Evolutionary conservation across 139 green algal genomes (phyloP).

Genomic region (Yamagishiella unicocca): DNA sequence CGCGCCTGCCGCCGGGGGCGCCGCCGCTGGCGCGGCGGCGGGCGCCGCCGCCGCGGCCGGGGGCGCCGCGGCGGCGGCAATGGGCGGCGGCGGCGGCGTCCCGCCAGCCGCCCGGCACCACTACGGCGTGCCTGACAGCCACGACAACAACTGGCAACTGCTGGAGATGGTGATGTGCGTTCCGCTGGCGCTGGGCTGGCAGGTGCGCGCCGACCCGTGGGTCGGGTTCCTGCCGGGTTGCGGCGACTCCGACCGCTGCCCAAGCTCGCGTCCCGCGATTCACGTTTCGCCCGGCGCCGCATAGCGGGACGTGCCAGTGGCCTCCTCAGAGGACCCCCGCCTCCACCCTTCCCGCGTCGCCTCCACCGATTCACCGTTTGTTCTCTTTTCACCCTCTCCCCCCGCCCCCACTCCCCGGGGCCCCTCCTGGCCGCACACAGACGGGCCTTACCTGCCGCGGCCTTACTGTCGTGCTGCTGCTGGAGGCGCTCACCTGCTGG

Average conservation of each 20-base stretch:
- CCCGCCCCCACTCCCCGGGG: background rate
- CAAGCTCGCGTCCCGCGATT: no score
- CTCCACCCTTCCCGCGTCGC: background rate
- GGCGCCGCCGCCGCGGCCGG: background rate
- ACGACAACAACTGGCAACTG: constrained; percentile 78
- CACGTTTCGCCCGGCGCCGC: no score
- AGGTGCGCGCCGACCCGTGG: constrained; percentile 44
- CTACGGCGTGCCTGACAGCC: constrained; percentile 53
- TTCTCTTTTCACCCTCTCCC: background rate
- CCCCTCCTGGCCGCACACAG: background rate
- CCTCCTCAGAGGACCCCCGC: background rate
- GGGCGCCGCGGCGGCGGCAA: background rate
- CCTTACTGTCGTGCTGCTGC: constrained; percentile 39
- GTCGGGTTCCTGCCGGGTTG: no score
- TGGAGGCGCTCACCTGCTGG: constrained; percentile 73
- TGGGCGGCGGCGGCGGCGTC: background rate
- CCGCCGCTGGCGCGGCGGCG: background rate
- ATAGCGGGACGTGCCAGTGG: no score
- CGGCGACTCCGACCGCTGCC: no score
- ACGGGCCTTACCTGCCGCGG: constrained; percentile 23
- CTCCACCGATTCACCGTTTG: no score
- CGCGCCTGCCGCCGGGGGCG: background rate
- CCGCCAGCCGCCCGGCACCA: background rate
- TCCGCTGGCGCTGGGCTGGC: constrained; percentile 69
- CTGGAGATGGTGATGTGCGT: constrained; percentile 66